Evolutionary conservation across 2,329 filamentous ascomycete genomes (phyloP).

Genomic region (Aspergillus fumigatus): DNA sequence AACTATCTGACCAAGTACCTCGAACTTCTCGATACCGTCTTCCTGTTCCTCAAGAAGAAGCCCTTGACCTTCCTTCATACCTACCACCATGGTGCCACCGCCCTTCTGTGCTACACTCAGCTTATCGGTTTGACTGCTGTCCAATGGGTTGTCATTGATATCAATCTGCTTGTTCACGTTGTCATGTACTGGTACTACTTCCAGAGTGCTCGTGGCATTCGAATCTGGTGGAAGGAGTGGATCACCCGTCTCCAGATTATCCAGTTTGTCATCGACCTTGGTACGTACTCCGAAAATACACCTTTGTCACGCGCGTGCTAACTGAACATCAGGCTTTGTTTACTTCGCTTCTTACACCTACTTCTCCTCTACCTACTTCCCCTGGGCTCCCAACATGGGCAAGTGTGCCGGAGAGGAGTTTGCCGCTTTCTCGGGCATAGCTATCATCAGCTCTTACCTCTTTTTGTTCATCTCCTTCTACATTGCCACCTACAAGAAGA

Average conservation of each 20-base stretch:
- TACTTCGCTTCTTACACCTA: slow-evolving; percentile 99
- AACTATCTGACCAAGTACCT: slow-evolving; percentile 99
- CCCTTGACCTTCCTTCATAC: slow-evolving; percentile 97
- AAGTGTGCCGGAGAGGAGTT: slow-evolving; percentile 95
- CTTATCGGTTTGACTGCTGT: slow-evolving; percentile 88
- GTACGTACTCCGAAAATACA: slow-evolving; percentile 48
- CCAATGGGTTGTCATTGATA: slow-evolving; percentile 88
- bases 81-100: slow-evolving; percentile 96
- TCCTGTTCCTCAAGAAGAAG: slow-evolving; percentile 99
- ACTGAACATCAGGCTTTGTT: slow-evolving; percentile 66
- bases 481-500: slow-evolving; percentile 87
- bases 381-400: slow-evolving; percentile 75
- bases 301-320: not conserved
- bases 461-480: slow-evolving; percentile 99
- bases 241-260: slow-evolving; percentile 96
- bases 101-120: slow-evolving; percentile 96
- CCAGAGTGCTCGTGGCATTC: slow-evolving; percentile 91
- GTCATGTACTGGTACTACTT: slow-evolving; percentile 99
- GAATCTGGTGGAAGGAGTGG: slow-evolving; percentile 99
- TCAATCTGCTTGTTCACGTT: slow-evolving; percentile 92
- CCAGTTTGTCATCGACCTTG: slow-evolving; percentile 95
- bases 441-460: slow-evolving; percentile 40
- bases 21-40: slow-evolving; percentile 90
- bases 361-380: slow-evolving; percentile 88
- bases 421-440: slow-evolving; percentile 62